A percentile compares a stretch with the other conserved stretches of the same genome.
Evolutionary conservation across 2,329 filamentous ascomycete genomes (phyloP).

Genomic region (Aspergillus sp.): DNA sequence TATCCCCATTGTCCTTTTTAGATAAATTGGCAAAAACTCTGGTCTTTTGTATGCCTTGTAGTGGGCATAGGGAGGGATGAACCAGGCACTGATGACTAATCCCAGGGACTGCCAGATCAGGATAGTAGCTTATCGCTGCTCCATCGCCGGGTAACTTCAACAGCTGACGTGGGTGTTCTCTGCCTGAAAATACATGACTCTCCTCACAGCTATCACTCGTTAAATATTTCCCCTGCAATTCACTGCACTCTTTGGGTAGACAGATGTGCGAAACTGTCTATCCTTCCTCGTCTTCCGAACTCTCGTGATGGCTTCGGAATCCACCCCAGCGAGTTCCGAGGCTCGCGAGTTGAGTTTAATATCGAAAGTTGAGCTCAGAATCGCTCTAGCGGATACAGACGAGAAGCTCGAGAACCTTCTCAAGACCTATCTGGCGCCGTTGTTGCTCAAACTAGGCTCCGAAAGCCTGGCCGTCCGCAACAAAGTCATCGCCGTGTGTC

Average conservation of each 20-base stretch:
- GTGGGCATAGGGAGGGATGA: neutral
- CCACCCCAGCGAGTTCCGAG: slow-evolving; percentile 33
- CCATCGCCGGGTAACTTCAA: slow-evolving; percentile 9
- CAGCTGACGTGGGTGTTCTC: slow-evolving; percentile 14
- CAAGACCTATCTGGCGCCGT: slow-evolving; percentile 72
- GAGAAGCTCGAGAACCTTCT: slow-evolving; percentile 76
- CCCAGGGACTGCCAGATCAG: slow-evolving; percentile 4
- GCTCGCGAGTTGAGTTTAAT: slow-evolving; percentile 76
- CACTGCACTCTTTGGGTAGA: neutral
- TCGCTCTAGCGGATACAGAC: slow-evolving; percentile 79
- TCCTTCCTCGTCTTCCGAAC: neutral
- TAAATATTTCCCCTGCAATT: neutral
- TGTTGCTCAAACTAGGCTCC: slow-evolving; percentile 83
- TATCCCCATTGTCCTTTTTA: neutral
- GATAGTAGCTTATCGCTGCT: slow-evolving; percentile 8
- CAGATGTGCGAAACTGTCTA: slow-evolving; percentile 10
- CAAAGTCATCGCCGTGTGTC: slow-evolving; percentile 70
- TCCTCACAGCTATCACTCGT: neutral
- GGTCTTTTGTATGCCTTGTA: no score
- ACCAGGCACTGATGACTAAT: slow-evolving; percentile 16
- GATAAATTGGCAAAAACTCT: no score
- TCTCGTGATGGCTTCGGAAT: slow-evolving; percentile 31
- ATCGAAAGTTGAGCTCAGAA: slow-evolving; percentile 80
- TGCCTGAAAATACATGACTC: slow-evolving; percentile 10
- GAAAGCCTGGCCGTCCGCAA: slow-evolving; percentile 75